phyloP scores from a whole-genome alignment of 2,329 filamentous ascomycete genomes.

The Colletotrichum siamense region DNA sequence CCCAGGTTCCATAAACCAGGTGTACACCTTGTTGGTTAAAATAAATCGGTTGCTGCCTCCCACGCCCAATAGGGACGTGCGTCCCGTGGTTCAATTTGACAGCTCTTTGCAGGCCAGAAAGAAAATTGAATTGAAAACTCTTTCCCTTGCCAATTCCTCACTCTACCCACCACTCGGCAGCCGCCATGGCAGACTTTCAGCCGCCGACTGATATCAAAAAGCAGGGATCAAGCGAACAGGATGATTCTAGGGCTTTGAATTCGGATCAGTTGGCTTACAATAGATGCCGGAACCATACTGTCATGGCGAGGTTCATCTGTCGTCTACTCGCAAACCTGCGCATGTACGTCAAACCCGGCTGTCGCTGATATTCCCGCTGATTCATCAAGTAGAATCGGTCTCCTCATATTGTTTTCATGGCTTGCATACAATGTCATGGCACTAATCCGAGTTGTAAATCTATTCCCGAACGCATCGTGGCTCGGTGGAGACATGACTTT shows the following conservation, averaged over 20 bases:
- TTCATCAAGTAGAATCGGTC: not conserved
- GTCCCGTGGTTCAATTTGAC: not conserved
- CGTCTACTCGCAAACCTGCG: not conserved
- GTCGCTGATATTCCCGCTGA: not conserved
- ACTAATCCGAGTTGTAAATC: accelerated
- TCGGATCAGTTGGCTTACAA: not conserved
- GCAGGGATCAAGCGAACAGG: accelerated
- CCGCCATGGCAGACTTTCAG: not conserved
- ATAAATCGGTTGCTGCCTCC: not conserved
- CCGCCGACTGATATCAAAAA: not conserved
- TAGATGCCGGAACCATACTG: not conserved
- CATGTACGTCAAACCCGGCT: not conserved
- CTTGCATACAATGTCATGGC: not conserved
- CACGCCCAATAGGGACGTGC: not conserved
- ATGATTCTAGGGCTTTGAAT: not conserved
- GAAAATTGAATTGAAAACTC: not conserved
- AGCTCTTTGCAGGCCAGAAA: not conserved
- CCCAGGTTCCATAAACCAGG: not conserved
- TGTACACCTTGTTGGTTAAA: not conserved
- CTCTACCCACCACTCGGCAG: not conserved
- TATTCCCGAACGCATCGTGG: not conserved
- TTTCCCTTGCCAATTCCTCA: accelerated
- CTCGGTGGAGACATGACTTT: not conserved
- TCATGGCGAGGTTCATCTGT: not conserved
- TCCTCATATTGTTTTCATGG: not conserved